Evolutionary conservation across 1,139 yeast genomes (phyloP), one percentile per base, ranked within the genome.

Genomic region (Insectozyma bohioensis): DNA sequence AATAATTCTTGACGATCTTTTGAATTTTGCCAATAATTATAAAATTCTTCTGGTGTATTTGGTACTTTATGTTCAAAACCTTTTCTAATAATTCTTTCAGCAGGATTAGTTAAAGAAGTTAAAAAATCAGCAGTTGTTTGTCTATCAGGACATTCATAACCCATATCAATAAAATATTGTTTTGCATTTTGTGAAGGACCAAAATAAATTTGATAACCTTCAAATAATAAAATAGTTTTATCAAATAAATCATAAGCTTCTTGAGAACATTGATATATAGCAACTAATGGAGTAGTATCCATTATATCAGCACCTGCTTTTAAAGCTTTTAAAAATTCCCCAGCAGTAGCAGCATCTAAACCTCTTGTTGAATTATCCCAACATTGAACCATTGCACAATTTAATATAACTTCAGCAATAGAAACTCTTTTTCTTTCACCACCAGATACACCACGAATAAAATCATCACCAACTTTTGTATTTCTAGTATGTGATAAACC

Each of bases 121-220:
- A 85, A 66, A 56, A 75, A 86, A 55, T 86, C 95, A 16, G 90
- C 86, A 39, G 92, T 81, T 6, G 94, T 81, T 62, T 83, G 88
- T 56, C 95, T 77, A 22, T 72, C 67, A 22, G 85, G 83, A 51
- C 88, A 83, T 11, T 69, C 56, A 45, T 58, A 75, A 5, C 80
- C 80, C 74, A 73, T 62, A 10, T 56, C 56, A 31, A 58, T 48
- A 38, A 75, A 75, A 48, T 52, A 75, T 6, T 63, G 62, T 46
- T 74, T 79, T 4, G 92, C 95, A 19, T 62, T 54, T 11, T 57
- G 55, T 10, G 78, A 69, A 25, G 75, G 72, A 40, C 95, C 95
- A 50, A 68, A 85, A 59, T 56, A 86, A 36, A 86, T 80, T 57
- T 85, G 94, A 48, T 80, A 73, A 33, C 95, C 95, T 43, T 77